phyloP scores from a whole-genome alignment of 805 yeast species.

The Deakozyma indianensis region DNA sequence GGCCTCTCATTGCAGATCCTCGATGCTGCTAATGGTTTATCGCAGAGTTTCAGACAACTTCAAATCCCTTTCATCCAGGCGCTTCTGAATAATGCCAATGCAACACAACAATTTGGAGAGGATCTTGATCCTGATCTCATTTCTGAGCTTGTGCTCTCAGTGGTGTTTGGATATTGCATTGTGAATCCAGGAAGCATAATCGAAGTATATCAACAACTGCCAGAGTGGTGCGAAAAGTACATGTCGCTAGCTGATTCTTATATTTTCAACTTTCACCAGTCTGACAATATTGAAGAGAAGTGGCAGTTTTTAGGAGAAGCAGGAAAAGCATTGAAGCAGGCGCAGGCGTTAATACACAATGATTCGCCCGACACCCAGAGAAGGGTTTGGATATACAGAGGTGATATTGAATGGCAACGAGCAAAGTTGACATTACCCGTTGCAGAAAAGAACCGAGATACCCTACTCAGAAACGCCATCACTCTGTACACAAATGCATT shows the following conservation, averaged over 20 bases:
- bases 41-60: not conserved
- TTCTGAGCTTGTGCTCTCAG: constrained; percentile 1
- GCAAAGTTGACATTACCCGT: not conserved
- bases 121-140: not conserved
- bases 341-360: not conserved
- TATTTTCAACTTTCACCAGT: constrained; percentile 3
- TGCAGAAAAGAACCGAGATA: not conserved
- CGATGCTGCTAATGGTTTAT: not conserved
- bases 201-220: constrained; percentile 3
- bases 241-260: constrained; percentile 15
- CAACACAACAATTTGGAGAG: not conserved
- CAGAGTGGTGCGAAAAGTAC: constrained; percentile 8
- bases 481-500: not conserved
- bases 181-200: constrained; percentile 3
- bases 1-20: constrained; percentile 6
- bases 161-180: not conserved
- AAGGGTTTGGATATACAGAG: not conserved
- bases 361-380: not conserved
- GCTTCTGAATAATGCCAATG: not conserved
- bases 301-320: not conserved
- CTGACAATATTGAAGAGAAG: not conserved
- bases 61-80: not conserved
- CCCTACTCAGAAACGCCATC: not conserved
- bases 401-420: constrained; percentile 1
- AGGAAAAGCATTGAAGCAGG: not conserved